Conservation (phyloP, 495 filamentous ascomycete species). For the Podospora comata region DNA sequence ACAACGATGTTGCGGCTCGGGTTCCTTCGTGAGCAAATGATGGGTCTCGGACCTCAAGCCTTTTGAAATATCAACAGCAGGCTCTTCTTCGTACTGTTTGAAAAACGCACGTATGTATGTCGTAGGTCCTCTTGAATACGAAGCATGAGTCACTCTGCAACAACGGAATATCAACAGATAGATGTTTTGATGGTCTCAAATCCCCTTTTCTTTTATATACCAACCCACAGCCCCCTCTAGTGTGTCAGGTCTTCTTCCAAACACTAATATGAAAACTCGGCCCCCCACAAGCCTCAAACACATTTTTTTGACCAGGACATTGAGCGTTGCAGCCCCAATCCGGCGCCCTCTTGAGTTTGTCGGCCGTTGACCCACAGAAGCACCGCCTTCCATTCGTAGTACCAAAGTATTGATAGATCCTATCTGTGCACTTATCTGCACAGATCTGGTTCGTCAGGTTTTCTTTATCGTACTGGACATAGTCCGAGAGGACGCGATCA, state of each 20-base stretch:
- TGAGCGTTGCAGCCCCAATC: conserved; percentile 4
- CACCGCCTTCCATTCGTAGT: conserved; percentile 1
- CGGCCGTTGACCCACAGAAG: not conserved
- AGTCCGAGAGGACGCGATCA: not conserved
- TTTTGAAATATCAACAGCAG: too few species aligned
- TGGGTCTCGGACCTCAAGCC: conserved; percentile 7
- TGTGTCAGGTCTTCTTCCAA: not conserved
- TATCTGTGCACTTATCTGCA: conserved; percentile 1
- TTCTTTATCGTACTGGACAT: not conserved
- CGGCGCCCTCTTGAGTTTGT: conserved; percentile 4
- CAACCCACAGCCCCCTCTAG: not conserved
- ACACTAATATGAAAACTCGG: not conserved
- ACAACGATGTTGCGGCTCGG: conserved; percentile 32
- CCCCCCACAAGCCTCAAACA: conserved; percentile 9
- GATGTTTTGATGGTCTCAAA: too few species aligned
- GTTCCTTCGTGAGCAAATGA: conserved; percentile 23
- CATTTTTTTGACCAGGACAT: conserved; percentile 4
- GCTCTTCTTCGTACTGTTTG: too few species aligned
- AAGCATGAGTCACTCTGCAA: too few species aligned
- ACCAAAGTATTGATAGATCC: not conserved
- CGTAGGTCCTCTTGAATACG: too few species aligned
- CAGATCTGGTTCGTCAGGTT: conserved; percentile 8
- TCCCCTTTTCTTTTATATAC: not conserved
- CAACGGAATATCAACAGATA: too few species aligned
- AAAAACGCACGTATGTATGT: too few species aligned